Evolutionary conservation across 2,329 filamentous ascomycete species (phyloP).

Genomic region (Diaporthe citrichinensis): DNA sequence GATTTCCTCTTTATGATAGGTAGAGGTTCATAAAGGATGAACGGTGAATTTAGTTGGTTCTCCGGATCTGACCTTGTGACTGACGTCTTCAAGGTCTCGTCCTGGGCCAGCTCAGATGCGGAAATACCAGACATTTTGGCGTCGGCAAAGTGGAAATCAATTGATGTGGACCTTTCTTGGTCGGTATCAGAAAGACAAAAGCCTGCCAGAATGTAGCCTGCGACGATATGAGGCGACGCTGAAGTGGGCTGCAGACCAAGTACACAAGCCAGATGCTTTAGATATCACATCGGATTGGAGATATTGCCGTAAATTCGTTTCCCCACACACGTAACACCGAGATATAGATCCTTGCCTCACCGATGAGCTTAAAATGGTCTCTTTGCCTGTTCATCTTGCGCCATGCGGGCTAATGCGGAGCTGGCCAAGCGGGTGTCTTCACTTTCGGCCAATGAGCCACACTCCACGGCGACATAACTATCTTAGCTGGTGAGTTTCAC

Average conservation of each 20-base stretch:
- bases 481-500: background rate
- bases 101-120: constrained; percentile 15
- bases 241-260: background rate
- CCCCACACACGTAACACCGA: no score
- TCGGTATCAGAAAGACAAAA: background rate
- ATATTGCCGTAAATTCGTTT: background rate
- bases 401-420: constrained; percentile 3
- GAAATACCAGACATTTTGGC: constrained; percentile 12
- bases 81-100: constrained; percentile 5
- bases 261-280: background rate
- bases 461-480: background rate
- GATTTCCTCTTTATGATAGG: constrained; percentile 41
- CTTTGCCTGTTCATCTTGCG: constrained; percentile 1
- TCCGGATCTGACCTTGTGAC: constrained; percentile 27
- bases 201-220: no score
- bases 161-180: background rate
- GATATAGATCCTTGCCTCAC: background rate
- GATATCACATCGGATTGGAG: no score
- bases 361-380: constrained; percentile 18
- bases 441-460: background rate
- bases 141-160: background rate
- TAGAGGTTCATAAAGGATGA: constrained; percentile 13
- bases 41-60: constrained; percentile 10
- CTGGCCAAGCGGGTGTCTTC: background rate
- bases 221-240: background rate